Percentiles rank a stretch among this genome's conserved stretches.
Conservation (phyloP, 2,329 filamentous ascomycete species). For the Verticillium albo-atrum region DNA sequence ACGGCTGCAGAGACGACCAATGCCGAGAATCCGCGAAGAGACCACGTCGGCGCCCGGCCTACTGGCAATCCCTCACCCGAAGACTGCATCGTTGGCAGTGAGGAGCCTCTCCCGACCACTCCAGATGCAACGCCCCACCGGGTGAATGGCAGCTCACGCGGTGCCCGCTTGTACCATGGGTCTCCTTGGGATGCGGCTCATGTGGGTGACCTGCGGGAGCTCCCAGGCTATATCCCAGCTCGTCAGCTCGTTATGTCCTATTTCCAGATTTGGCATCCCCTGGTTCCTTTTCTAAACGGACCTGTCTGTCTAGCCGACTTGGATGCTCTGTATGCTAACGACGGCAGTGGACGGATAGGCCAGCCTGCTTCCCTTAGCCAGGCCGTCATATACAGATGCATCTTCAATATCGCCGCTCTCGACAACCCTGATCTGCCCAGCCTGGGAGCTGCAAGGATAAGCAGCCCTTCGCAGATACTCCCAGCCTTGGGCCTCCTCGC, state of each 20-base stretch:
- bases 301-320: conserved; percentile 41
- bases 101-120: background rate
- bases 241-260: conserved; percentile 41
- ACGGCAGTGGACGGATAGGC: background rate
- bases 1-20: conserved; percentile 18
- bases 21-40: background rate
- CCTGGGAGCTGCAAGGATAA: conserved; percentile 2
- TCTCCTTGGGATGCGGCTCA: background rate
- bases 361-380: conserved; percentile 16
- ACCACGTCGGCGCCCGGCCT: conserved; percentile 11
- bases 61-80: conserved; percentile 13
- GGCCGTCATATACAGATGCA: conserved; percentile 39
- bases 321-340: conserved; percentile 17
- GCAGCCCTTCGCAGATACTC: conserved; percentile 17
- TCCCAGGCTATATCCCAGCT: conserved; percentile 12
- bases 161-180: no score
- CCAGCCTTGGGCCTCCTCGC: conserved; percentile 29
- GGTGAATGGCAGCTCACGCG: no score
- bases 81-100: conserved; percentile 8
- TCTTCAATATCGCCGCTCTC: conserved; percentile 42
- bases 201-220: background rate
- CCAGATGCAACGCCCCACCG: no score
- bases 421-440: conserved; percentile 20
- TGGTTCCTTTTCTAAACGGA: conserved; percentile 48
- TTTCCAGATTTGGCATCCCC: conserved; percentile 46